phyloP scores from a whole-genome alignment of 1,284 basidiomycete genomes.

The Ceratobasidium theobromae region DNA sequence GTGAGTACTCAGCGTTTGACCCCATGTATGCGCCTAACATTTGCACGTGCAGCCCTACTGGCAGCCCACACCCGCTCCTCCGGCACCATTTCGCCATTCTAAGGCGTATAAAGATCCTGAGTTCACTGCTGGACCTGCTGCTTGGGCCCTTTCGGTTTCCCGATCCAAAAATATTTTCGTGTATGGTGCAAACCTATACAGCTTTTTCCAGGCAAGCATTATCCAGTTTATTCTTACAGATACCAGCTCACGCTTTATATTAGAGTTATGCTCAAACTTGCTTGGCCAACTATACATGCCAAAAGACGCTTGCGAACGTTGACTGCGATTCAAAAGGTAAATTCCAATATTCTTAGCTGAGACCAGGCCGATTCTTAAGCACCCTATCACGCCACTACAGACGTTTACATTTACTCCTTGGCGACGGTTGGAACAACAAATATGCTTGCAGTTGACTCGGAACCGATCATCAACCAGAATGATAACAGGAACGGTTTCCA shows the following conservation, averaged over 20 bases:
- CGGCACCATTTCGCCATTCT: constrained; percentile 39
- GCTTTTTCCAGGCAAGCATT: constrained; percentile 60
- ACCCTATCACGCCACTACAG: constrained; percentile 44
- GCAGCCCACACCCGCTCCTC: constrained; percentile 34
- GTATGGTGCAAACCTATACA: constrained; percentile 69
- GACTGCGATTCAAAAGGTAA: constrained; percentile 52
- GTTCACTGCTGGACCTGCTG: constrained; percentile 47
- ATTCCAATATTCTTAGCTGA: not conserved
- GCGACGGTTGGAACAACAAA: constrained; percentile 61
- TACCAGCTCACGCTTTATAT: not conserved
- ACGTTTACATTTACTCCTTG: constrained; percentile 58
- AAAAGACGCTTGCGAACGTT: constrained; percentile 60
- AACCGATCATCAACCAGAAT: constrained; percentile 54
- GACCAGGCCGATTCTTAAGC: not conserved
- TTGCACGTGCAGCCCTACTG: constrained; percentile 33
- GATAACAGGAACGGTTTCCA: constrained; percentile 55
- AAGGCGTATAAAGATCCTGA: constrained; percentile 57
- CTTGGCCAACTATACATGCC: constrained; percentile 53
- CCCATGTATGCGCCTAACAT: not conserved
- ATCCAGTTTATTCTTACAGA: not conserved
- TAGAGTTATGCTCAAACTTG: constrained; percentile 48
- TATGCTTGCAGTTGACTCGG: constrained; percentile 57
- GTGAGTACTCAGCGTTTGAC: not conserved
- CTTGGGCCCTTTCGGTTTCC: constrained; percentile 61
- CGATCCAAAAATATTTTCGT: constrained; percentile 61